Evolutionary conservation across 352 stramenopile species (phyloP).

Genomic region (Globisporangium paddicum): DNA sequence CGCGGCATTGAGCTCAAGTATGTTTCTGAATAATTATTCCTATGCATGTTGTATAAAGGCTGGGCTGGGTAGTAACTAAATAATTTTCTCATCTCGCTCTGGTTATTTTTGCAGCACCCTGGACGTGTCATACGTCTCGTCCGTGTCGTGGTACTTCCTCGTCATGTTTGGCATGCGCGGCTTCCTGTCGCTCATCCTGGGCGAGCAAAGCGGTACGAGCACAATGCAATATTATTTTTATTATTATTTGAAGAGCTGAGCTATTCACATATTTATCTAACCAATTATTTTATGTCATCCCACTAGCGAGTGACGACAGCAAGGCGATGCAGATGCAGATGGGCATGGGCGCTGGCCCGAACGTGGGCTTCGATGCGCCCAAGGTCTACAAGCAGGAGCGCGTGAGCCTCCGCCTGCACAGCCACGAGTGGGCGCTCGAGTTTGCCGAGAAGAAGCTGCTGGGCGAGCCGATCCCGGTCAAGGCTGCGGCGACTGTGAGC

Average conservation of each 20-base stretch:
- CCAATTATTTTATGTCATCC: neutral
- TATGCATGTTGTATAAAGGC: neutral
- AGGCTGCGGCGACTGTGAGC: slow-evolving; percentile 12
- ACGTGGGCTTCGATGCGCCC: slow-evolving; percentile 87
- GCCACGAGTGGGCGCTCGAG: slow-evolving; percentile 77
- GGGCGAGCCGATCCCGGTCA: slow-evolving; percentile 59
- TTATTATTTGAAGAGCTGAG: neutral
- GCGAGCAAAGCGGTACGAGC: slow-evolving; percentile 78
- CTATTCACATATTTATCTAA: neutral
- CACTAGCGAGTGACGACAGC: slow-evolving; percentile 77
- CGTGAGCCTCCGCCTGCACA: slow-evolving; percentile 78
- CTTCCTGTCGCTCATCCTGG: slow-evolving; percentile 96
- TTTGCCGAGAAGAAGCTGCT: slow-evolving; percentile 82
- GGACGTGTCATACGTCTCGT: slow-evolving; percentile 97
- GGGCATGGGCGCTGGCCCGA: slow-evolving; percentile 81
- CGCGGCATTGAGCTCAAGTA: slow-evolving; percentile 93
- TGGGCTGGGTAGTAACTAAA: neutral
- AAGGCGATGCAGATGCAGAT: slow-evolving; percentile 92
- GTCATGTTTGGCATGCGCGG: slow-evolving; percentile 98
- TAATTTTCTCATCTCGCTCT: neutral
- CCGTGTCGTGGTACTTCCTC: slow-evolving; percentile 98
- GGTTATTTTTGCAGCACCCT: slow-evolving; percentile 83
- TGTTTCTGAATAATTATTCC: neutral
- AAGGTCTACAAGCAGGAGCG: slow-evolving; percentile 90
- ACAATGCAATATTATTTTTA: neutral